Conservation (phyloP, 192 early-diverging fungal species). For the Backusella tuberculispora region DNA sequence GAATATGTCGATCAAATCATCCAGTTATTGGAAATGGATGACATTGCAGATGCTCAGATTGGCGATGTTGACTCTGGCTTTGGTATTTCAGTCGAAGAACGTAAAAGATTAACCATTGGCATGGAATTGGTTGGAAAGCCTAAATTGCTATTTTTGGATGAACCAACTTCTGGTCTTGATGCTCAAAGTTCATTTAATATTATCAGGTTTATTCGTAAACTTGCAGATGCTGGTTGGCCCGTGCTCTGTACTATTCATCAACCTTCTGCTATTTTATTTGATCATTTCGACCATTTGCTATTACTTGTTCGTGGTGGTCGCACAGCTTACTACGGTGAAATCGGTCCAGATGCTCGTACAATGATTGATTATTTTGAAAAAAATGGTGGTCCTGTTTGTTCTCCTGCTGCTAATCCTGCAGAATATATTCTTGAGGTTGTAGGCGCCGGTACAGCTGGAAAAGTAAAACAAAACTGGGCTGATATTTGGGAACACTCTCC, state of each 20-base stretch:
- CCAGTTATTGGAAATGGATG: conserved; percentile 70
- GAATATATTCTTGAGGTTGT: conserved; percentile 88
- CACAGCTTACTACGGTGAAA: conserved; percentile 82
- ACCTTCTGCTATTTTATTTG: conserved; percentile 80
- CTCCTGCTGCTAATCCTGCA: conserved; percentile 73
- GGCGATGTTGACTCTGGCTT: conserved; percentile 69
- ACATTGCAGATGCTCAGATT: conserved; percentile 71
- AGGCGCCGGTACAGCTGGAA: conserved; percentile 56
- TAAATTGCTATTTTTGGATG: conserved; percentile 84
- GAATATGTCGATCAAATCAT: conserved; percentile 80
- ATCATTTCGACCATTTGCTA: conserved; percentile 82
- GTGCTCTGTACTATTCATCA: conserved; percentile 88
- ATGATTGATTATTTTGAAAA: conserved; percentile 76
- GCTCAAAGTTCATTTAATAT: conserved; percentile 79
- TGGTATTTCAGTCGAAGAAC: conserved; percentile 88
- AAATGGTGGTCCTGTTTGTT: conserved; percentile 69
- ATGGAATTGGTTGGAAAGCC: conserved; percentile 82
- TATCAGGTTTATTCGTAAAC: conserved; percentile 70
- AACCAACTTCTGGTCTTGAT: conserved; percentile 86
- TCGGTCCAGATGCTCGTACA: conserved; percentile 66
- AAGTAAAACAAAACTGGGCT: conserved; percentile 66
- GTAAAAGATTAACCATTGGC: conserved; percentile 85
- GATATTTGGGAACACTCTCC: conserved; percentile 68
- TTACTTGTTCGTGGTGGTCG: conserved; percentile 78
- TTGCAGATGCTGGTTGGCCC: conserved; percentile 67